These are phyloP conservation scores for Tilletia walkeri DNA, from an alignment of 1,284 basidiomycete species.

Conservation along the genomic window DNA sequence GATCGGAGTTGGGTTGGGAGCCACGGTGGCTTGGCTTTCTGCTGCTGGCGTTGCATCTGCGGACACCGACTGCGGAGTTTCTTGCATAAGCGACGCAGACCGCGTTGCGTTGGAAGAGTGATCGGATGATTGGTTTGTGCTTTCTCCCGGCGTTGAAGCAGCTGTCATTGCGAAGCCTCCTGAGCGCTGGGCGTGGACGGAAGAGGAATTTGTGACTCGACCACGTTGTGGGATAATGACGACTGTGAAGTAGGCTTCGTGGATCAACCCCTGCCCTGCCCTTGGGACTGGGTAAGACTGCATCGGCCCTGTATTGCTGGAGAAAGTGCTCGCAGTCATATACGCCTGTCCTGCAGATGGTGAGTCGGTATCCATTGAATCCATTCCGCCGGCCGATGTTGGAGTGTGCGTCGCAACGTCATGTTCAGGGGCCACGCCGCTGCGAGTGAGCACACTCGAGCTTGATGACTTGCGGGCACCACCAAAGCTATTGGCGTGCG, in stretches of 20 bases:
- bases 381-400: not conserved
- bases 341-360: not conserved
- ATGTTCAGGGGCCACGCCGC: not conserved
- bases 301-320: not conserved
- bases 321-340: not conserved
- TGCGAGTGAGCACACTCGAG: constrained; percentile 2
- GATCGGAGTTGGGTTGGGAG: too few species aligned
- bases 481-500: not conserved
- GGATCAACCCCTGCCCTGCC: not conserved
- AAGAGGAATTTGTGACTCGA: too few species aligned
- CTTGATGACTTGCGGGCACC: not conserved
- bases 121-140: not conserved
- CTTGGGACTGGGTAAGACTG: not conserved
- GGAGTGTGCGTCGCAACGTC: not conserved
- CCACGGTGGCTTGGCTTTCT: too few species aligned
- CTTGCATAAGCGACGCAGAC: too few species aligned
- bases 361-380: not conserved
- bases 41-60: too few species aligned
- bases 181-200: too few species aligned
- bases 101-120: too few species aligned
- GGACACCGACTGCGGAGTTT: too few species aligned
- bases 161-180: too few species aligned
- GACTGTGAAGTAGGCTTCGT: constrained; percentile 12
- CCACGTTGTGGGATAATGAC: constrained; percentile 5
- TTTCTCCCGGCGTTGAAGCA: not conserved